Conservation (phyloP, 345 rosid genomes). For the Bruguiera sexangula region DNA sequence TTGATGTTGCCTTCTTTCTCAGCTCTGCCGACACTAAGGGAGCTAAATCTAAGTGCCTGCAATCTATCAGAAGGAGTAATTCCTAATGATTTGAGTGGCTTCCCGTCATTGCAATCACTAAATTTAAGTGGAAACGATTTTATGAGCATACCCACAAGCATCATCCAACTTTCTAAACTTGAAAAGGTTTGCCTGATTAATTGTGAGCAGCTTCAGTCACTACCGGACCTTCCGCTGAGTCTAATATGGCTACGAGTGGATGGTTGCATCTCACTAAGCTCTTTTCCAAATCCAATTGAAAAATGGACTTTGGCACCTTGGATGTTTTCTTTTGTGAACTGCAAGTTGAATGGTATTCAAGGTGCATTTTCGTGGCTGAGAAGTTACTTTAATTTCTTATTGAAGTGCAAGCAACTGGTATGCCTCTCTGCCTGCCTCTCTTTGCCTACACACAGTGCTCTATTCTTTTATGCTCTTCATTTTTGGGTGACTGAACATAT, state of each 20-base stretch:
- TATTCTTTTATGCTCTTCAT: too few species aligned
- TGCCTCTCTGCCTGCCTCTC: background rate
- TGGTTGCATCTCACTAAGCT: background rate
- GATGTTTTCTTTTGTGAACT: background rate
- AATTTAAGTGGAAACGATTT: conserved; percentile 16
- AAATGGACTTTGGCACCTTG: background rate
- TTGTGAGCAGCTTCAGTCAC: background rate
- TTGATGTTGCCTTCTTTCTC: background rate
- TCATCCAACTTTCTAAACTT: background rate
- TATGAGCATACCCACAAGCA: conserved; percentile 6
- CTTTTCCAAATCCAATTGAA: too few species aligned
- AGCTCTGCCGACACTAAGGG: background rate
- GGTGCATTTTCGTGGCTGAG: background rate
- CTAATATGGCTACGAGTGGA: background rate
- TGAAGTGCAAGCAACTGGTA: background rate
- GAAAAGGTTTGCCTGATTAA: background rate
- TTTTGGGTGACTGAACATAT: too few species aligned
- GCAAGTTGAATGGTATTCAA: background rate
- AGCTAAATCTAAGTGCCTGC: conserved; percentile 6
- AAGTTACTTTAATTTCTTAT: background rate
- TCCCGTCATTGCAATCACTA: background rate
- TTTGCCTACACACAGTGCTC: background rate
- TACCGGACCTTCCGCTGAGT: background rate
- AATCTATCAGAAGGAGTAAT: conserved; percentile 2
- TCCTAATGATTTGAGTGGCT: conserved; percentile 9